Evolutionary conservation across 768 basidiomycete species (phyloP), one percentile per base, ranked within the genome.

Genomic region (Gloeophyllum trabeum): DNA sequence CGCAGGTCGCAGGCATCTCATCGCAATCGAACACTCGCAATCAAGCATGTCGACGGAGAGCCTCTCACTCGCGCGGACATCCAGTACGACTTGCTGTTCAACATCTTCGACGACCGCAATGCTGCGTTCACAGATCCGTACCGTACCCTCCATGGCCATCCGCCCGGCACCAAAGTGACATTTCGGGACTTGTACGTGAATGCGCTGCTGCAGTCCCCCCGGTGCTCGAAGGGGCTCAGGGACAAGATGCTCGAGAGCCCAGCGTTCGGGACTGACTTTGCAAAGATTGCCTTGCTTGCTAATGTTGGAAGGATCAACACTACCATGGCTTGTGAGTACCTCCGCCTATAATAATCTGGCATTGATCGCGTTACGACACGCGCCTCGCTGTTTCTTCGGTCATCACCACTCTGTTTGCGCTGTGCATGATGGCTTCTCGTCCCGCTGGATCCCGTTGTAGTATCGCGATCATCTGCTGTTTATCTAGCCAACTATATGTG

Each of bases 291-390:
- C 1, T 62, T 87, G 4, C 62, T 86, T 21, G 77, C 82, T 18
- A 88, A 88, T 50, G 76, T 86, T n/a, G 83, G 83, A 22, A 65
- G 84, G 43, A 74, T 88, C 49, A 85, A 85, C 54, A 83, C 84
- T 4, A 88, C 84, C 4, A 78, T 86, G 73, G 84, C 84, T 46
- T 89, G 85, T 87, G 54, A 60, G 79, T 57, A 30, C 40, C 35
- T 32, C 40, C 34, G 35, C 48, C 19, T 42, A 39, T 45, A 14
- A 19, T 42, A 40, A 10, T 10, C 10, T 32, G 28, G 28, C 28
- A 32, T 16, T 32, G n/a, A n/a, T n/a, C n/a, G n/a, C n/a, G n/a
- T n/a, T n/a, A n/a, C n/a, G n/a, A n/a, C 28, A 32, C 16, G 16
- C 28, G 10, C 28, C 10, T 32, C 28, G 16, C 28, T 32, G 28